Evolutionary conservation across 768 basidiomycete species (phyloP), one percentile per base, ranked within the genome.

Genomic region (Holtermanniella nyarrowii): DNA sequence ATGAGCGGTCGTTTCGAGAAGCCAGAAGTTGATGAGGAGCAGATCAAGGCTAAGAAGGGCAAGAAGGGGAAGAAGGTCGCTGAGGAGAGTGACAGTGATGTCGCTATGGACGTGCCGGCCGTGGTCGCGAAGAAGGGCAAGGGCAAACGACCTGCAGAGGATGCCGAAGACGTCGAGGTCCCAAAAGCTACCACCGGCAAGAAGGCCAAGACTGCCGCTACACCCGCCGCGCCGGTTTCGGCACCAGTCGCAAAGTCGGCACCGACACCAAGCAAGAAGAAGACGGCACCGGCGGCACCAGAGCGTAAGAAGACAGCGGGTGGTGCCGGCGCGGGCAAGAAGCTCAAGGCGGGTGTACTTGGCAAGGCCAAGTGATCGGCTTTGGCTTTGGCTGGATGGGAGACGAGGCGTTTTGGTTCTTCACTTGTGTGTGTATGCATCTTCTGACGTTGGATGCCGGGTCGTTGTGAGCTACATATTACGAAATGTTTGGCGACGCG

Each of bases 1-100:
- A 76, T 95, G n/a, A 81, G 82, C 25, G 78, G 78, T 4, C 74
- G 83, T 23, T 86, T 84, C 81, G 74, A 77, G 42, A 49, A 46
- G 5, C 46, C 58, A 14, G 46, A 55, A n/a, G 71, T 66, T 0
- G 61, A 58, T 26, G 61, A 54, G n/a, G 61, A 65, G 3, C 69
- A 61, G 0, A 58, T 55, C 37, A 49, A 53, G 42, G 56, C 65
- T 22, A 45, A 49, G 49, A 53, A 23, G 40, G 55, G 45, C 16
- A 50, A 57, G 31, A 55, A 54, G 46, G 52, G 51, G 46, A 50
- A 57, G 44, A n/a, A 54, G 46, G 52, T 7, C 31, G 16, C 16
- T 7, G 31, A 37, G 31, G 31, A 7, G 10, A 16, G 16, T 16
- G 31, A 7, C 10, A 7, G 10, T 37, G 31, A 7, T 16, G 16